A percentile compares a stretch with the other conserved stretches of the same genome.
phyloP scores from a whole-genome alignment of 139 green algal species.

The Limnomonas spitsbergensis region DNA sequence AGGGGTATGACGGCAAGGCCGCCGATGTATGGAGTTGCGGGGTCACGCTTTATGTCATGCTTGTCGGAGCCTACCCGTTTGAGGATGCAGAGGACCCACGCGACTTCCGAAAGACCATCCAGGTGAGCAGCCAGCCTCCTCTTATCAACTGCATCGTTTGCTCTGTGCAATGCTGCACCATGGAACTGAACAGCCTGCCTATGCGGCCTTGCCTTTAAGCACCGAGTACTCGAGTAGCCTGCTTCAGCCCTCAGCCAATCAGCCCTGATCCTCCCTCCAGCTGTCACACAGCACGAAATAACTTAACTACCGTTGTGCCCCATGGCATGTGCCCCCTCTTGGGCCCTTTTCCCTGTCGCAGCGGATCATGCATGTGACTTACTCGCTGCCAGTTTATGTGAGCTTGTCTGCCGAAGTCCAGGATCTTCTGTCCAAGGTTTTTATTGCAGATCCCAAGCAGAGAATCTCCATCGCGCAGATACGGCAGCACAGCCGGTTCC shows the following conservation, averaged over 20 bases:
- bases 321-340: neutral
- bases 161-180: neutral
- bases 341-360: conserved; percentile 33
- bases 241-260: neutral
- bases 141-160: neutral
- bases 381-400: conserved; percentile 73
- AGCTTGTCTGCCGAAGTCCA: conserved; percentile 76
- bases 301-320: too few relatives aligned
- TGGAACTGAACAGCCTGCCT: neutral
- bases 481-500: conserved; percentile 89
- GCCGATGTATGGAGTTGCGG: conserved; percentile 97
- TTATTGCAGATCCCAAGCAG: conserved; percentile 60
- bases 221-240: neutral
- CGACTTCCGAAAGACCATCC: conserved; percentile 98
- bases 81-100: conserved; percentile 91
- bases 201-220: too few relatives aligned
- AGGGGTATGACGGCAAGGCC: conserved; percentile 85
- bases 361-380: conserved; percentile 89
- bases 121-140: conserved; percentile 42
- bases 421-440: conserved; percentile 84
- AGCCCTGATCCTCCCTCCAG: neutral
- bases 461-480: conserved; percentile 84
- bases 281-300: too few relatives aligned
- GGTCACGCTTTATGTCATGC: conserved; percentile 96
- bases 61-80: conserved; percentile 97